Evolutionary conservation across 2,329 filamentous ascomycete species (phyloP).

Genomic region (Ophiostoma novo-ulmi): DNA sequence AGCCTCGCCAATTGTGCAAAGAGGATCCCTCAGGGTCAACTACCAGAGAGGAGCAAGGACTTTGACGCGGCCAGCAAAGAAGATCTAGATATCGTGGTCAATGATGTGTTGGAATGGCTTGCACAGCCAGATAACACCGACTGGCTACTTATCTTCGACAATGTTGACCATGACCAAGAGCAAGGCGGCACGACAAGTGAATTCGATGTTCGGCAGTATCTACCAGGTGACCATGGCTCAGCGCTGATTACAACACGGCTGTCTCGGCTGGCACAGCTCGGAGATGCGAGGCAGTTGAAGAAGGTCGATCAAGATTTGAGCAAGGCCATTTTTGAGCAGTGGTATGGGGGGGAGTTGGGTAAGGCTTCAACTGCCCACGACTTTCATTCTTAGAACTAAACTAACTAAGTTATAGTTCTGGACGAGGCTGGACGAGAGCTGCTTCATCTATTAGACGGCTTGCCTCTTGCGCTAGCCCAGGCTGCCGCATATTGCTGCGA

Average conservation of each 20-base stretch:
- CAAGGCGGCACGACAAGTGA: neutral
- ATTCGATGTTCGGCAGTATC: constrained; percentile 26
- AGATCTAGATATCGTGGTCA: constrained; percentile 27
- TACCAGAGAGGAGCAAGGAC: constrained; percentile 11
- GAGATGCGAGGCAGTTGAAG: constrained; percentile 27
- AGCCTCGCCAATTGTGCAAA: constrained; percentile 30
- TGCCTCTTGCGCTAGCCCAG: constrained; percentile 31
- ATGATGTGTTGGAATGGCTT: constrained; percentile 32
- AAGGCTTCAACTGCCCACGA: neutral
- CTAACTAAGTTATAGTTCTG: constrained; percentile 20
- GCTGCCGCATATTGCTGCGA: constrained; percentile 28
- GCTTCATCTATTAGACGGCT: constrained; percentile 23
- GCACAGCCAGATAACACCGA: constrained; percentile 29
- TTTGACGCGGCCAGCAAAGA: constrained; percentile 14
- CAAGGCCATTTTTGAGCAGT: constrained; percentile 31
- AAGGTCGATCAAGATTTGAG: constrained; percentile 29
- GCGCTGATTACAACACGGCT: constrained; percentile 33
- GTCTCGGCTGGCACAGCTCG: constrained; percentile 27
- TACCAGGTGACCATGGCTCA: constrained; percentile 31
- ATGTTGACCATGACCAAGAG: constrained; percentile 33
- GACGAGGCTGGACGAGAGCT: constrained; percentile 27
- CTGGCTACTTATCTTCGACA: constrained; percentile 37
- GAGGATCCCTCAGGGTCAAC: constrained; percentile 29
- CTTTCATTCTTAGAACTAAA: neutral
- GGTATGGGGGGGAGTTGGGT: constrained; percentile 29